Evolutionary conservation across 73 alveolate genomes (phyloP).

Genomic region (Uronychia setigera): DNA sequence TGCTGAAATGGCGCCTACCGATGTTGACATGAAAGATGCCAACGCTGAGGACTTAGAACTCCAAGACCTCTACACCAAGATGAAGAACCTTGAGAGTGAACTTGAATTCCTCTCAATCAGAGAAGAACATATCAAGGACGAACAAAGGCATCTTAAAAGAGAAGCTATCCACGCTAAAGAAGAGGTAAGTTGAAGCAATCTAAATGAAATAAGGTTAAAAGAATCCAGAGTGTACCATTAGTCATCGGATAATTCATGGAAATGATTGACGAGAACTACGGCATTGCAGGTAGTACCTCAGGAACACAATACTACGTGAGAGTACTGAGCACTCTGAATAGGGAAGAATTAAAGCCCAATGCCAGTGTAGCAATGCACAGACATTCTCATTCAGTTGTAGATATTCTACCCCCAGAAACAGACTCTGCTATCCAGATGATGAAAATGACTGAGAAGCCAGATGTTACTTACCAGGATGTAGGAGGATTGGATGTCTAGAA

Average conservation of each 20-base stretch:
- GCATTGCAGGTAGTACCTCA: conserved; percentile 95
- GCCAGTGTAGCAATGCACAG: conserved; percentile 99
- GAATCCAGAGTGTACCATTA: conserved; percentile 94
- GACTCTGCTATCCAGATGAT: conserved; percentile 96
- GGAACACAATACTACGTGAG: conserved; percentile 98
- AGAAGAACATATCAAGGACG: conserved; percentile 98
- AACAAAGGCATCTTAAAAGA: conserved; percentile 95
- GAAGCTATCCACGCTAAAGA: conserved; percentile 97
- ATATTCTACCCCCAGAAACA: conserved; percentile 99
- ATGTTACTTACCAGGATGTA: conserved; percentile 97
- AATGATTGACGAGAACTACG: conserved; percentile 98
- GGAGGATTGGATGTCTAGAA: conserved; percentile 99
- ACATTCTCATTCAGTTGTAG: conserved; percentile 99
- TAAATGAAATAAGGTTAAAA: conserved; percentile 53
- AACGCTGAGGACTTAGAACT: conserved; percentile 40
- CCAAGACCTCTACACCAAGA: conserved; percentile 92
- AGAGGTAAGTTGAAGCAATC: conserved; percentile 69
- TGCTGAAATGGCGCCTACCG: conserved; percentile 42
- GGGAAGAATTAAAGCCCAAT: conserved; percentile 97
- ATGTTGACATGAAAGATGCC: conserved; percentile 25
- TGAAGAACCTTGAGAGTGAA: conserved; percentile 96
- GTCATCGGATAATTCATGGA: conserved; percentile 98
- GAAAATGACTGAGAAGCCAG: conserved; percentile 99
- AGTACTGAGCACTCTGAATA: conserved; percentile 97
- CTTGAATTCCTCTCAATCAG: conserved; percentile 96